Base-by-base conservation (phyloP, 805 yeast genomes). In the Monosporozyma aerobia region DNA sequence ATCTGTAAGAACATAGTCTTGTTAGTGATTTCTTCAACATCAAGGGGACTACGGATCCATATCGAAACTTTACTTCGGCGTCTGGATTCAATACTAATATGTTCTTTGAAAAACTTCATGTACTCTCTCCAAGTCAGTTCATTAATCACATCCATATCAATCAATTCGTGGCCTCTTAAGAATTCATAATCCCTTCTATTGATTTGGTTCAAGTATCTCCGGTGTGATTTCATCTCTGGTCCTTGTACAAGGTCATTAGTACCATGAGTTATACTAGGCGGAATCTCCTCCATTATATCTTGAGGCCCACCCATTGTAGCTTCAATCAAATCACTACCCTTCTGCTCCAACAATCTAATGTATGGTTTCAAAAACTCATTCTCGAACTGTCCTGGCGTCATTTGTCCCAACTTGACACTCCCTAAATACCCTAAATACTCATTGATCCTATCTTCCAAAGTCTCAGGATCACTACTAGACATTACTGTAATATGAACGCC, bases 401-500 rank as follows among this genome's bases (percentile, higher is more conserved):
- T 46, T 2, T 40, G 19, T 0, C 55, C 57, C 1, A 56, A 53
- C 5, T 76, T 51, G 9, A 63, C 61, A 0, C 53, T 45, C 50
- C 73, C 80, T 71, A 82, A 70, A 23, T 67, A 69, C 9, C 54
- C 16, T 1, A 84, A 57, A 48, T 76, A 78, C 27, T 72, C 76
- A 50, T 82, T 77, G 25, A 84, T 73, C 50, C 76, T 75, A 0
- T 52, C 49, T 40, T 75, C 75, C 7, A 85, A 55, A 9, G 65
- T 67, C 1, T 60, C 59, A 2, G 83, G 77, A 0, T 69, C 53
- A 51, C 70, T 71, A 2, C 77, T 75, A 56, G 88, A 81, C 73
- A 82, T 76, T 0, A 83, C 64, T 1, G 79, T 71, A 10, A 85
- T 65, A 58, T 80, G 83, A 3, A 84, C 54, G 0, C 92, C 92